A percentile compares a stretch with the other conserved stretches of the same genome.
Evolutionary conservation across 208 protist species (phyloP).

Genomic region (Lotmaria passim): DNA sequence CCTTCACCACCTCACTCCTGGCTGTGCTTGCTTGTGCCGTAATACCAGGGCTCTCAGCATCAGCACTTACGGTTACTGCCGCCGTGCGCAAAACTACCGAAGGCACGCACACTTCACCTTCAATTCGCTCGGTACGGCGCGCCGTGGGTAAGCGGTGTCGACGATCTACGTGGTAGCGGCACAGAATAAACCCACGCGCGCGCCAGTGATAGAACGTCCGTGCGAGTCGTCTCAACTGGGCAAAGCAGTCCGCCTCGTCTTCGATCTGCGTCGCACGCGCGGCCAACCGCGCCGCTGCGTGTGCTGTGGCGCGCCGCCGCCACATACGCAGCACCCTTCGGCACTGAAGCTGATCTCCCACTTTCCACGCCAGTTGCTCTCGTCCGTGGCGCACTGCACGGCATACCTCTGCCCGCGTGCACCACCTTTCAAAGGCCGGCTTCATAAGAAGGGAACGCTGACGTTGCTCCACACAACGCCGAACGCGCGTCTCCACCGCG

Average conservation of each 20-base stretch:
- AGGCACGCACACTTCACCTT: background rate
- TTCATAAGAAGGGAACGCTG: conserved; percentile 2
- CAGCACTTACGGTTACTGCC: too few species aligned
- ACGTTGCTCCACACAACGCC: background rate
- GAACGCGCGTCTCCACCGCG: conserved; percentile 9
- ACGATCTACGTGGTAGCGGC: conserved; percentile 29
- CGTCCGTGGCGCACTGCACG: conserved; percentile 20
- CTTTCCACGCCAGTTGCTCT: conserved; percentile 26
- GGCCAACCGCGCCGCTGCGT: background rate
- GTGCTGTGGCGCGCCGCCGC: conserved; percentile 21
- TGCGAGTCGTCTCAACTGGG: conserved; percentile 11
- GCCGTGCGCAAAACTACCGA: too few species aligned
- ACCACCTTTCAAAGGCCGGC: conserved; percentile 25
- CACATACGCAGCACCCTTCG: conserved; percentile 28
- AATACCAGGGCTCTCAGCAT: too few species aligned
- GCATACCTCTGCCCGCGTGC: conserved; percentile 17
- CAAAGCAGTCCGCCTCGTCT: conserved; percentile 4
- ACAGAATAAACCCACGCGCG: conserved; percentile 14
- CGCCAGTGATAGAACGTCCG: conserved; percentile 44
- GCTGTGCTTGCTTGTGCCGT: background rate
- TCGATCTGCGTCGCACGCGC: background rate
- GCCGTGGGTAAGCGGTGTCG: conserved; percentile 21
- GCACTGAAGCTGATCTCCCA: conserved; percentile 20
- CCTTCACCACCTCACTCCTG: background rate
- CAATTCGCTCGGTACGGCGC: background rate